These are phyloP conservation scores for Exophiala alcalophila DNA, from an alignment of 2,329 filamentous ascomycete species.

Conservation along the genomic window DNA sequence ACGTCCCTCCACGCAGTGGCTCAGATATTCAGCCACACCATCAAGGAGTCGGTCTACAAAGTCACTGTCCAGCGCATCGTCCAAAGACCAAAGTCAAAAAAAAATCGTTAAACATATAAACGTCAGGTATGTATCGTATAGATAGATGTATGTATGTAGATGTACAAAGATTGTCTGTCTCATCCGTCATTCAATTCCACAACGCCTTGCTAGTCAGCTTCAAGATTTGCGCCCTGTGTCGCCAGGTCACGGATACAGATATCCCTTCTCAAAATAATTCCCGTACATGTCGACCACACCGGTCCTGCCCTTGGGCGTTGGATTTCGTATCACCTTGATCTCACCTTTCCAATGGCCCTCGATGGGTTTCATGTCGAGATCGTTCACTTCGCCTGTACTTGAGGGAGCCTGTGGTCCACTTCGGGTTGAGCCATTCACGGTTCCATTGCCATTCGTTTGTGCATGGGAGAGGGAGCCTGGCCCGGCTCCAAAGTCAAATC, in stretches of 20 bases:
- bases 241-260: constrained; percentile 45
- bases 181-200: too few relatives aligned
- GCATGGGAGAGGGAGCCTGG: constrained; percentile 9
- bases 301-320: constrained; percentile 36
- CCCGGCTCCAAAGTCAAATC: constrained; percentile 19
- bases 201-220: too few relatives aligned
- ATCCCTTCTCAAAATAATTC: constrained; percentile 53
- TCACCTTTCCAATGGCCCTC: constrained; percentile 61
- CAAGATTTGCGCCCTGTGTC: not conserved
- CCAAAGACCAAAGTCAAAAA: too few relatives aligned
- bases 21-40: too few relatives aligned
- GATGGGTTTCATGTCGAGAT: constrained; percentile 40
- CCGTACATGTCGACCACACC: constrained; percentile 53
- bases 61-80: too few relatives aligned
- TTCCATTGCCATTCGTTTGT: constrained; percentile 5
- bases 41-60: too few relatives aligned
- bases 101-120: too few relatives aligned
- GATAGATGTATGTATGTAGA: too few relatives aligned
- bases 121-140: too few relatives aligned
- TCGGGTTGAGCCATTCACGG: not conserved
- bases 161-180: too few relatives aligned
- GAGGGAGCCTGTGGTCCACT: constrained; percentile 23
- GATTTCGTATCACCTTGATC: constrained; percentile 54
- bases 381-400: constrained; percentile 8
- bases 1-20: too few relatives aligned